A percentile compares a stretch with the other conserved stretches of the same genome.
Evolutionary conservation across 1,284 basidiomycete genomes (phyloP).

Genomic region (Trichosporon sp.): DNA sequence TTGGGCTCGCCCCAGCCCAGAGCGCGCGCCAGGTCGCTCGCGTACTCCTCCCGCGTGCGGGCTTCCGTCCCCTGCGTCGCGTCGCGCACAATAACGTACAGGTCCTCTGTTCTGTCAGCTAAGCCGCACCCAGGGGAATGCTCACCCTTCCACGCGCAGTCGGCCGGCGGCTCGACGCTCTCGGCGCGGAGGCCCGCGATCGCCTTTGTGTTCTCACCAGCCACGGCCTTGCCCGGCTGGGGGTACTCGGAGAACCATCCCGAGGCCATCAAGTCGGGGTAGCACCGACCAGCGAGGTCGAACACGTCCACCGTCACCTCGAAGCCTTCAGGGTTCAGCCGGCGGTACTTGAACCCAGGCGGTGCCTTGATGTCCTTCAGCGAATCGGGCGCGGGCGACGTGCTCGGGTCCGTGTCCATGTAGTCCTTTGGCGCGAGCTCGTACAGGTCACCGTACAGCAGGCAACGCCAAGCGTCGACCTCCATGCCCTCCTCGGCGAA

Average conservation of each 20-base stretch:
- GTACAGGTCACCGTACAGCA: constrained; percentile 48
- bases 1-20: constrained; percentile 18
- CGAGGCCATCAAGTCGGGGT: constrained; percentile 41
- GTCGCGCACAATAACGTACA: constrained; percentile 33
- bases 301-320: constrained; percentile 47
- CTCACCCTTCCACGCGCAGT: constrained; percentile 27
- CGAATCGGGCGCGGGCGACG: background rate
- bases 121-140: too few species aligned
- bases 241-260: constrained; percentile 25
- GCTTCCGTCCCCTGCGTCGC: constrained; percentile 30
- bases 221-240: background rate
- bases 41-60: constrained; percentile 30
- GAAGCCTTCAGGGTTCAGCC: constrained; percentile 37
- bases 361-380: constrained; percentile 28
- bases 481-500: constrained; percentile 10
- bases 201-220: constrained; percentile 14
- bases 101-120: constrained; percentile 32
- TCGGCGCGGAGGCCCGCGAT: constrained; percentile 14
- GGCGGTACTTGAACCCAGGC: constrained; percentile 38
- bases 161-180: background rate
- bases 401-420: background rate
- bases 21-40: constrained; percentile 14
- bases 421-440: constrained; percentile 32
- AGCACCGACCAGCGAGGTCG: constrained; percentile 49
- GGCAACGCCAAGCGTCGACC: constrained; percentile 37